phyloP scores from a whole-genome alignment of 2,329 filamentous ascomycete species.

The Graphium sp. region DNA sequence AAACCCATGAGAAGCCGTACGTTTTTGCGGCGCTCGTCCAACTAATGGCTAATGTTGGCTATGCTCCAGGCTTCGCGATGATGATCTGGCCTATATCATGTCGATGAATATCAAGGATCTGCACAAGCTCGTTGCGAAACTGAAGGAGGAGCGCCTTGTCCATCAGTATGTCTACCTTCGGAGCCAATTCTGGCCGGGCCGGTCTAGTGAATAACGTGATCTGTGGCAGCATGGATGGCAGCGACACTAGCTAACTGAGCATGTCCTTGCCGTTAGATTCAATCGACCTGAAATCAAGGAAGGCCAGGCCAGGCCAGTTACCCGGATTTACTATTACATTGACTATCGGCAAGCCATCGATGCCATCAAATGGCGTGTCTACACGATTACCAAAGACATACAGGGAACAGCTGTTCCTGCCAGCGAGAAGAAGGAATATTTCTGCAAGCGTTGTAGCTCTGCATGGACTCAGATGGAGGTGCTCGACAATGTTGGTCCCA shows the following conservation, averaged over 20 bases:
- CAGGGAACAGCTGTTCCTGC: conserved; percentile 69
- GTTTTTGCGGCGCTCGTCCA: not conserved
- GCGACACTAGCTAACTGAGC: too few species aligned
- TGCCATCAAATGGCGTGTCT: conserved; percentile 87
- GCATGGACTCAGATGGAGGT: conserved; percentile 88
- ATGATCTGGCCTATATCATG: conserved; percentile 75
- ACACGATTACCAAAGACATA: conserved; percentile 74
- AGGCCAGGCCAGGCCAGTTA: conserved; percentile 65
- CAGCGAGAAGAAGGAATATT: conserved; percentile 81
- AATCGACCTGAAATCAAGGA: conserved; percentile 55
- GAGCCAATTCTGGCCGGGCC: too few species aligned
- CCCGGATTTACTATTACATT: conserved; percentile 91
- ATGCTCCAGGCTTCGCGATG: conserved; percentile 67
- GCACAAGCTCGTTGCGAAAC: conserved; percentile 70
- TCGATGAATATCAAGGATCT: conserved; percentile 84
- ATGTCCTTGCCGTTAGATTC: conserved; percentile 5
- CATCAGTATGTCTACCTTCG: conserved; percentile 6
- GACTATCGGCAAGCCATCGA: conserved; percentile 91
- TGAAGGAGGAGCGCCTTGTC: conserved; percentile 66
- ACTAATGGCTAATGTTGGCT: conserved; percentile 44
- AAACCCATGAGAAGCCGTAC: not conserved
- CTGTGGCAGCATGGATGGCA: too few species aligned
- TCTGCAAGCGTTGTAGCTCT: conserved; percentile 63
- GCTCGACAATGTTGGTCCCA: conserved; percentile 52
- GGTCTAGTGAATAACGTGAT: too few species aligned